Percentiles rank a stretch among this genome's conserved stretches.
Conservation (phyloP, 108 stramenopile species). For the Fragilaria crotonensis region DNA sequence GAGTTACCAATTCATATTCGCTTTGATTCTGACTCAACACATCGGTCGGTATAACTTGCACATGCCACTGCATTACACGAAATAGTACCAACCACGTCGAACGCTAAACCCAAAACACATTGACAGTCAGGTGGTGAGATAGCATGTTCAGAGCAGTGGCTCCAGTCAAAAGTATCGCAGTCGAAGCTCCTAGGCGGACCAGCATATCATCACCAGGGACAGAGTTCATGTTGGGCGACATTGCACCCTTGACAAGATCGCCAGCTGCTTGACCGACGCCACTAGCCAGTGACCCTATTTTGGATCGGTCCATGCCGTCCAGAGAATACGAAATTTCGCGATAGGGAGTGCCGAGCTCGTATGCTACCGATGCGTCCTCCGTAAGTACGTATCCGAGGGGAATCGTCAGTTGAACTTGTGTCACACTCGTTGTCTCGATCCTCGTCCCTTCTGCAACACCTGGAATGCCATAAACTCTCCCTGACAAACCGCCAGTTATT, state of each 20-base stretch:
- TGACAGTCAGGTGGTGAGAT: conserved; percentile 83
- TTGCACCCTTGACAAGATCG: conserved; percentile 5
- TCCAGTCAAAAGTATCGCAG: conserved; percentile 56
- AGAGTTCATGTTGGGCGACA: not conserved
- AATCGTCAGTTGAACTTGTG: conserved; percentile 41
- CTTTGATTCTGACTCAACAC: no score
- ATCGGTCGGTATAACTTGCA: no score
- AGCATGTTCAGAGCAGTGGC: conserved; percentile 63
- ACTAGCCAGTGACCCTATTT: conserved; percentile 1
- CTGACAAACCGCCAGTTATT: conserved; percentile 50
- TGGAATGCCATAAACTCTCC: conserved; percentile 51
- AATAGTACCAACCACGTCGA: no score
- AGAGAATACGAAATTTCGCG: conserved; percentile 13
- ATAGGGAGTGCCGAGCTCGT: conserved; percentile 54
- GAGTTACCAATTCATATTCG: no score
- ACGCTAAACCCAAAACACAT: conserved; percentile 82
- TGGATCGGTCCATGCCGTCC: conserved; percentile 10
- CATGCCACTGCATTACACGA: no score
- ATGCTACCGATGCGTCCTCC: conserved; percentile 33
- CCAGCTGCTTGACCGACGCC: not conserved
- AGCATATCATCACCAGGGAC: conserved; percentile 10
- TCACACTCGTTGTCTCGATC: conserved; percentile 48
- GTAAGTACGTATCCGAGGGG: conserved; percentile 64
- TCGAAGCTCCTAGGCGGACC: conserved; percentile 47
- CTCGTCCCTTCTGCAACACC: conserved; percentile 72